phyloP scores from a whole-genome alignment of 257 asterid genomes.

The Phtheirospermum japonicum region DNA sequence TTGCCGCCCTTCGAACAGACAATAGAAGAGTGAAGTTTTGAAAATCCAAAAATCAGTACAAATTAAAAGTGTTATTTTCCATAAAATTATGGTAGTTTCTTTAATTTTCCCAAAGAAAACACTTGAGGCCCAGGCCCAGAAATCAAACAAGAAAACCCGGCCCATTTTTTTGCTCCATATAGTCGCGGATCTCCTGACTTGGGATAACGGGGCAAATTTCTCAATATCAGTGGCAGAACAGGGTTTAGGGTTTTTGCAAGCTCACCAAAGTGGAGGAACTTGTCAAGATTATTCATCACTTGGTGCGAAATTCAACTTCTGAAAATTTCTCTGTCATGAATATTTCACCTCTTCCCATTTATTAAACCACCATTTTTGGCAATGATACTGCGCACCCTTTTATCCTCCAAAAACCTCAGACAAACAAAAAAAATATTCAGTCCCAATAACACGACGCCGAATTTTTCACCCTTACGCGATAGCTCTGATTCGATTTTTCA shows the following conservation, averaged over 20 bases:
- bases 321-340: neutral
- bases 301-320: conserved; percentile 27
- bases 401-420: conserved; percentile 34
- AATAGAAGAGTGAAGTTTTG: too few relatives aligned
- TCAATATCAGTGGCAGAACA: conserved; percentile 17
- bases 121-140: neutral
- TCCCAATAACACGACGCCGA: conserved; percentile 17
- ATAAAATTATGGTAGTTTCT: too few relatives aligned
- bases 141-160: neutral
- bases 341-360: neutral
- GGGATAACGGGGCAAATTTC: conserved; percentile 9
- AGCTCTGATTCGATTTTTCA: conserved; percentile 11
- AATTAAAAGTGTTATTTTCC: too few relatives aligned
- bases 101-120: too few relatives aligned
- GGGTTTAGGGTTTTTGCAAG: conserved; percentile 37
- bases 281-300: neutral
- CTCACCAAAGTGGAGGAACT: conserved; percentile 4
- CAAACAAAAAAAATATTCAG: conserved; percentile 23
- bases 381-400: conserved; percentile 41
- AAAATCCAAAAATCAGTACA: too few relatives aligned
- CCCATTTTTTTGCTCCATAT: neutral
- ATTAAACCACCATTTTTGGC: conserved; percentile 1
- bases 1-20: too few relatives aligned
- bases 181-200: conserved; percentile 4
- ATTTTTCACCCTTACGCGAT: too few relatives aligned